These are phyloP conservation scores for Penicillium sp. DNA, from an alignment of 2,329 filamentous ascomycete genomes.

Conservation along the genomic window DNA sequence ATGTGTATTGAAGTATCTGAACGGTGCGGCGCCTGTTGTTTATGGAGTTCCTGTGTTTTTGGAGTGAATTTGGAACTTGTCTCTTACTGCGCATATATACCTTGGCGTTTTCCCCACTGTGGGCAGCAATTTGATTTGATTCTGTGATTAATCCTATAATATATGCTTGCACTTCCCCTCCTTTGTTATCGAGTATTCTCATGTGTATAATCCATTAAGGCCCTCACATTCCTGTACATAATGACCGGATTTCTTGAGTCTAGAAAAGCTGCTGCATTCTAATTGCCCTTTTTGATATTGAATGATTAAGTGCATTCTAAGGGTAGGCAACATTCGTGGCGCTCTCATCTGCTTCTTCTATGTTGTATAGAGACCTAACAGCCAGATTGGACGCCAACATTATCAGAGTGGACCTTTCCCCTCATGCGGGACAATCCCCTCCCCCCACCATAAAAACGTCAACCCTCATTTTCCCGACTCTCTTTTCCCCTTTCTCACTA, in stretches of 20 bases:
- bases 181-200: too few species aligned
- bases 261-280: too few species aligned
- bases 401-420: conserved; percentile 24
- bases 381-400: not conserved
- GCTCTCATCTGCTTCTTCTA: too few species aligned
- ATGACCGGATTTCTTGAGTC: too few species aligned
- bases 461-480: conserved; percentile 1
- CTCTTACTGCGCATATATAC: conserved; percentile 3
- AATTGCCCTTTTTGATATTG: too few species aligned
- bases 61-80: conserved; percentile 25
- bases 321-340: too few species aligned
- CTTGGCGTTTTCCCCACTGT: conserved; percentile 15
- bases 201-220: too few species aligned
- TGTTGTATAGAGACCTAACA: too few species aligned
- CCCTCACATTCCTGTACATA: too few species aligned
- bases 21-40: conserved; percentile 87
- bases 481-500: not conserved
- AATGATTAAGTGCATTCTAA: too few species aligned
- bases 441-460: conserved; percentile 21
- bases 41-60: conserved; percentile 94
- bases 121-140: conserved; percentile 18
- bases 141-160: not conserved
- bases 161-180: not conserved
- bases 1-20: conserved; percentile 88
- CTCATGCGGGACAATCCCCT: conserved; percentile 26